Evolutionary conservation across 225 moss, liverwort and hornwort genomes (phyloP).

Genomic region (Rhytidiadelphus loreus): DNA sequence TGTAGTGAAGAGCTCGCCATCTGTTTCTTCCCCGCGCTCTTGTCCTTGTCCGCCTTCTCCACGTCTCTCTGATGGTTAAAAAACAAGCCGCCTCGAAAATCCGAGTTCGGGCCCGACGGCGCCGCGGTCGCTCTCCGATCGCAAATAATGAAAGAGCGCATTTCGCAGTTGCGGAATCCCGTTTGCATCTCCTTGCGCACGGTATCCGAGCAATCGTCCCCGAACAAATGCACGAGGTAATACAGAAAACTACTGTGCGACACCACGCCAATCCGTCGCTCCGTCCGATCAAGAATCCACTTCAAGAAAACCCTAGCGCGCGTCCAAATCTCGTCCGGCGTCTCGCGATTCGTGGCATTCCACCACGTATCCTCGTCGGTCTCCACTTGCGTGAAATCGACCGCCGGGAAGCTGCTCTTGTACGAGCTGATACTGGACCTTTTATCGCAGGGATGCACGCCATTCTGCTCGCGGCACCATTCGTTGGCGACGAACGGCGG

Average conservation of each 20-base stretch:
- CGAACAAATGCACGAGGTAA: constrained; percentile 49
- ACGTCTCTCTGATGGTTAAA: background rate
- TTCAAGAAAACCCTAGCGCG: constrained; percentile 44
- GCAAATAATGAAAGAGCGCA: constrained; percentile 51
- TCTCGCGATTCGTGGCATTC: constrained; percentile 34
- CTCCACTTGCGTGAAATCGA: constrained; percentile 61
- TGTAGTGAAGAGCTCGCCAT: constrained; percentile 1
- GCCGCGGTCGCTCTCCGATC: constrained; percentile 22
- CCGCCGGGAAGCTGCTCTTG: constrained; percentile 44
- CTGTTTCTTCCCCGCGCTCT: background rate
- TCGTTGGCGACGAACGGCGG: constrained; percentile 66
- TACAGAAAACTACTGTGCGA: constrained; percentile 65
- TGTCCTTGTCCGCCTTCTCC: background rate
- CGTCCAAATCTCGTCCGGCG: constrained; percentile 32
- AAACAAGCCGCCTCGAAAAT: constrained; percentile 14
- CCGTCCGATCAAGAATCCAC: constrained; percentile 57
- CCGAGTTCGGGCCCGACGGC: constrained; percentile 2
- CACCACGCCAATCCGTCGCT: constrained; percentile 65
- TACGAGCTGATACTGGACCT: constrained; percentile 44
- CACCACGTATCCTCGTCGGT: constrained; percentile 65
- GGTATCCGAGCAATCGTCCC: constrained; percentile 34
- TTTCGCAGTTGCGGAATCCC: constrained; percentile 57
- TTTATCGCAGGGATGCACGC: constrained; percentile 65
- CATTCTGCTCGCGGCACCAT: constrained; percentile 74
- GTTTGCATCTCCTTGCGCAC: constrained; percentile 29